Percentiles rank a stretch among this genome's conserved stretches.
These are phyloP conservation scores for Nitzschia sp. DNA, from an alignment of 108 stramenopile species.

Conservation along the genomic window DNA sequence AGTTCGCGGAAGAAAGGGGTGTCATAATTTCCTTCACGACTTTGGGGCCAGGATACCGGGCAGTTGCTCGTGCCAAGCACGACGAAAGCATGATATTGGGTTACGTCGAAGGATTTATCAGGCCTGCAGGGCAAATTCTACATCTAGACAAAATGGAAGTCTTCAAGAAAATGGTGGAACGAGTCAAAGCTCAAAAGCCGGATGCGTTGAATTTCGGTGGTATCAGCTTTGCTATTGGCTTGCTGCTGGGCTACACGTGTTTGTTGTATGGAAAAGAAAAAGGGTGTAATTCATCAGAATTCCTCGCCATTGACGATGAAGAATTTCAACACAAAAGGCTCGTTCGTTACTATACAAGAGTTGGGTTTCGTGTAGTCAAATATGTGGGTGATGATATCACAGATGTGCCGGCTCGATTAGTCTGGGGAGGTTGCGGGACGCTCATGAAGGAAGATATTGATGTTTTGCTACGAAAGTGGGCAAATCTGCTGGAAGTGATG, in stretches of 20 bases:
- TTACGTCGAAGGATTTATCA: slow-evolving; percentile 81
- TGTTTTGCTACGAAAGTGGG: slow-evolving; percentile 28
- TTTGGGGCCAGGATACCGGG: slow-evolving; percentile 75
- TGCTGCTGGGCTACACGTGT: slow-evolving; percentile 67
- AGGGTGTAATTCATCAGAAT: slow-evolving; percentile 59
- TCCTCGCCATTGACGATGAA: slow-evolving; percentile 86
- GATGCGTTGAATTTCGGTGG: slow-evolving; percentile 52
- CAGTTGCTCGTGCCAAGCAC: slow-evolving; percentile 61
- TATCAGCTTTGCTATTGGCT: slow-evolving; percentile 58
- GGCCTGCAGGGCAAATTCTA: slow-evolving; percentile 61
- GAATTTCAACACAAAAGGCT: slow-evolving; percentile 76
- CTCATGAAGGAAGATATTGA: slow-evolving; percentile 69
- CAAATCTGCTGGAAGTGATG: background rate
- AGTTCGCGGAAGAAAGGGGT: slow-evolving; percentile 35
- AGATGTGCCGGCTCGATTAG: slow-evolving; percentile 80
- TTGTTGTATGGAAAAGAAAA: slow-evolving; percentile 60
- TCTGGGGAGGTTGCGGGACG: slow-evolving; percentile 89
- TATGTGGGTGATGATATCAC: slow-evolving; percentile 83
- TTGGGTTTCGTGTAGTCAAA: slow-evolving; percentile 70
- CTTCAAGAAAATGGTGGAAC: slow-evolving; percentile 46
- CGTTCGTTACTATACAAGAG: slow-evolving; percentile 66
- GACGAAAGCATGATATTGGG: slow-evolving; percentile 59
- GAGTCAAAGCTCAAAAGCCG: slow-evolving; percentile 40
- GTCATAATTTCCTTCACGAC: slow-evolving; percentile 61
- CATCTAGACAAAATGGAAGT: slow-evolving; percentile 89